Conservation (phyloP, 257 asterid genomes). For the Nicotiana noctiflora region DNA sequence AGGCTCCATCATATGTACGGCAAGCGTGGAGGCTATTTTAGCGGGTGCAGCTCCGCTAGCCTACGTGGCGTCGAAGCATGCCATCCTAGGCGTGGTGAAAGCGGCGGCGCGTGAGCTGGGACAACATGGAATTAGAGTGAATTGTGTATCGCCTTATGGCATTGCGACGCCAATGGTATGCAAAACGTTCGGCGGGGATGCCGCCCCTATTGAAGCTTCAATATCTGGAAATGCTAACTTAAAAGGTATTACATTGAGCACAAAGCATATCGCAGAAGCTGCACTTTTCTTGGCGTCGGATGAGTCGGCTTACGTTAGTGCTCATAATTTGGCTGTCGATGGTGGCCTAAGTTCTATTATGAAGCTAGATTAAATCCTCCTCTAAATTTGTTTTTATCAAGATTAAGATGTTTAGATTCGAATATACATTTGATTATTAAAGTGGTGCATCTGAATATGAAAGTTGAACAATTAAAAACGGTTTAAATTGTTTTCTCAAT, state of each 20-base stretch:
- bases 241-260: not conserved
- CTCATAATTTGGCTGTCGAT: not conserved
- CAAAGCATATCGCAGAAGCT: not conserved
- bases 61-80: conserved; percentile 5
- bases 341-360: conserved; percentile 6
- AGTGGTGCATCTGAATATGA: no score
- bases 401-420: no score
- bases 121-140: conserved; percentile 5
- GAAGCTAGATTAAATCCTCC: not conserved
- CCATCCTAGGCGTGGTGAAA: not conserved
- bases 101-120: conserved; percentile 3
- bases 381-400: no score
- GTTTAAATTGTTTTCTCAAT: no score
- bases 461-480: no score
- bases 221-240: not conserved
- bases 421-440: no score
- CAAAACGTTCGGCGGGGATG: not conserved
- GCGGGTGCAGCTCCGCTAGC: not conserved
- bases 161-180: not conserved
- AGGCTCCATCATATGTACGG: conserved; percentile 6
- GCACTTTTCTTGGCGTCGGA: not conserved
- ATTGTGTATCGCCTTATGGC: not conserved
- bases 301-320: not conserved
- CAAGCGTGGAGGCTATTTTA: not conserved
- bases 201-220: not conserved